Evolutionary conservation across 1,284 basidiomycete species (phyloP).

Genomic region (Malassezia furfur): DNA sequence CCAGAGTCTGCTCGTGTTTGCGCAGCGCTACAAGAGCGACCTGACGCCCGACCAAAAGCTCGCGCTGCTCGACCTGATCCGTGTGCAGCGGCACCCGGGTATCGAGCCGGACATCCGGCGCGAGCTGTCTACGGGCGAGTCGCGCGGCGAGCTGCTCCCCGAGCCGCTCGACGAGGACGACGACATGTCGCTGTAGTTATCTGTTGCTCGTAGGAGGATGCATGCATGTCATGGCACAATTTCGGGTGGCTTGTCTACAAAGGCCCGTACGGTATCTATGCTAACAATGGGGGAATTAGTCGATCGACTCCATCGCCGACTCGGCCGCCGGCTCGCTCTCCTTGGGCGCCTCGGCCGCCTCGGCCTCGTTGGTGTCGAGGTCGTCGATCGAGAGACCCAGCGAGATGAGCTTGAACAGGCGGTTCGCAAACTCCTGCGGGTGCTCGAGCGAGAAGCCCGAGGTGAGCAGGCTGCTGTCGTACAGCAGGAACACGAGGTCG

Average conservation of each 20-base stretch:
- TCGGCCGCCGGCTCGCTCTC: slow-evolving; percentile 39
- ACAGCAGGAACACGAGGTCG: slow-evolving; percentile 87
- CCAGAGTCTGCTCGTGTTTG: slow-evolving; percentile 87
- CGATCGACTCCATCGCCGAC: slow-evolving; percentile 47
- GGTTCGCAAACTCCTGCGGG: slow-evolving; percentile 85
- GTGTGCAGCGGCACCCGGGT: slow-evolving; percentile 74
- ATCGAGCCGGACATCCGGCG: slow-evolving; percentile 83
- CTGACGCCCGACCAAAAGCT: slow-evolving; percentile 95
- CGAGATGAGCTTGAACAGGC: slow-evolving; percentile 94
- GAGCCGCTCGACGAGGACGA: slow-evolving; percentile 41
- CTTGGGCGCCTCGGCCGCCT: slow-evolving; percentile 14
- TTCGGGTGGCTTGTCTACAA: background rate
- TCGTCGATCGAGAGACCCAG: slow-evolving; percentile 55
- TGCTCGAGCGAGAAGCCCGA: slow-evolving; percentile 78
- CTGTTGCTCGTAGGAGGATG: background rate
- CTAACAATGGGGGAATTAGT: slow-evolving; percentile 24
- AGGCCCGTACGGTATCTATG: slow-evolving; percentile 3
- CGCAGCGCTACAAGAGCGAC: slow-evolving; percentile 93
- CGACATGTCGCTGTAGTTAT: slow-evolving; percentile 17
- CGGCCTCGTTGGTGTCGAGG: slow-evolving; percentile 13
- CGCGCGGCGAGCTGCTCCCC: slow-evolving; percentile 51
- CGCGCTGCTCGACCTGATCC: slow-evolving; percentile 83
- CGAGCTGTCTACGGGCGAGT: slow-evolving; percentile 57
- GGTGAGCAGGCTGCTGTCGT: slow-evolving; percentile 80
- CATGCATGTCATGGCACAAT: no score